Conservation (phyloP, 805 yeast genomes). For the Barnettozyma botsteinii region DNA sequence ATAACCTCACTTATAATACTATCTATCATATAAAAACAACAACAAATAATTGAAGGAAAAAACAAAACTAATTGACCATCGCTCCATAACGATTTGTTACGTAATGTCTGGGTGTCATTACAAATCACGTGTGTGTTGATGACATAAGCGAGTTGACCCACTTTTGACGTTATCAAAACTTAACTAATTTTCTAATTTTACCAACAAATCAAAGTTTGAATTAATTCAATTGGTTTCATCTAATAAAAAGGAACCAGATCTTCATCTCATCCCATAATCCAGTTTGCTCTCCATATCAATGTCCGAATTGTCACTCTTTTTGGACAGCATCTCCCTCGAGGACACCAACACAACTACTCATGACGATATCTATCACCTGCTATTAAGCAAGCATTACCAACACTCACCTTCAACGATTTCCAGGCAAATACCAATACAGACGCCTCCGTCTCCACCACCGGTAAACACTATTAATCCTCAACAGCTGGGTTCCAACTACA, state of each 20-base stretch:
- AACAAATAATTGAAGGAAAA: no score
- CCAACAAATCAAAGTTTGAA: no score
- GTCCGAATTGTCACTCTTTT: conserved; percentile 9
- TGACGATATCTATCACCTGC: conserved; percentile 7
- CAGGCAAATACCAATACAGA: conserved; percentile 2
- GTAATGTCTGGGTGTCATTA: neutral
- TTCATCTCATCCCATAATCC: no score
- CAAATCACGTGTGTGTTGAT: neutral
- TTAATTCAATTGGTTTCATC: no score
- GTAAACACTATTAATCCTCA: conserved; percentile 17
- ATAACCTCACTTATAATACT: no score
- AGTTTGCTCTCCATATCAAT: neutral
- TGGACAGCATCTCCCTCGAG: conserved; percentile 9
- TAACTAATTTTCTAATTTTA: no score
- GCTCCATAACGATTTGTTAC: no score
- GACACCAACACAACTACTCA: conserved; percentile 2
- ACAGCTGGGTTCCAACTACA: conserved; percentile 10
- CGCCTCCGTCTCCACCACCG: conserved; percentile 9
- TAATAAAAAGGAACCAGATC: no score
- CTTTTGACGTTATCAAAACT: conserved; percentile 3
- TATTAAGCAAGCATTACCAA: conserved; percentile 4
- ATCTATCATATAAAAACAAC: neutral
- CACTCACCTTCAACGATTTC: neutral
- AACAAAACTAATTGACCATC: no score
- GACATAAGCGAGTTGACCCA: neutral